phyloP scores from a whole-genome alignment of 495 filamentous ascomycete genomes.

The Lasiosphaeriaceae sp. region DNA sequence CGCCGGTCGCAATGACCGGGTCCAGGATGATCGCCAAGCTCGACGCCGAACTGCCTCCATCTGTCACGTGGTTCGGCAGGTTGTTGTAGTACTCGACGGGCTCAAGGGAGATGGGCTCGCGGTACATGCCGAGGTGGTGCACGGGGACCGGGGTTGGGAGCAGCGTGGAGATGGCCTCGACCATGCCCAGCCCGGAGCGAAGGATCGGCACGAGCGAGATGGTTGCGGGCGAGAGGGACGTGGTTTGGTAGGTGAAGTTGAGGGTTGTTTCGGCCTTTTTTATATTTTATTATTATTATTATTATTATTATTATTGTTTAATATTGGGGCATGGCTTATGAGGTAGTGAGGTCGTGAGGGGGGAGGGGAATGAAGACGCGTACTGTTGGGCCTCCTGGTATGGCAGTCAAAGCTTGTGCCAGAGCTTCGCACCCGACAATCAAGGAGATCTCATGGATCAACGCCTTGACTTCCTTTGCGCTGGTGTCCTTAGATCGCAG shows the following conservation, averaged over 20 bases:
- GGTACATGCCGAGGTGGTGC: conserved; percentile 91
- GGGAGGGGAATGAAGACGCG: background rate
- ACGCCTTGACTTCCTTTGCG: conserved; percentile 69
- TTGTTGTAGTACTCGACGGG: conserved; percentile 99
- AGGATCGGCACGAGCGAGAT: conserved; percentile 89
- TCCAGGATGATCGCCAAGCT: conserved; percentile 80
- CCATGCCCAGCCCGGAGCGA: conserved; percentile 84
- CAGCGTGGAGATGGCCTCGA: conserved; percentile 79
- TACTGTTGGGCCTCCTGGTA: conserved; percentile 45
- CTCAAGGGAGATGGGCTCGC: conserved; percentile 75
- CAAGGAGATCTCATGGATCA: conserved; percentile 80
- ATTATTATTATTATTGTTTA: background rate
- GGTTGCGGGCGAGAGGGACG: conserved; percentile 51
- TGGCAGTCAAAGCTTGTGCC: conserved; percentile 53
- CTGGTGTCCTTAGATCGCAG: conserved; percentile 69
- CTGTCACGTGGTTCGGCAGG: conserved; percentile 65
- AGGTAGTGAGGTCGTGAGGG: background rate
- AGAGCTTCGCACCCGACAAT: conserved; percentile 83
- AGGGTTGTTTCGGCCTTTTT: conserved; percentile 71
- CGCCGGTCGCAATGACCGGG: conserved; percentile 90
- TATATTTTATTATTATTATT: too few species aligned
- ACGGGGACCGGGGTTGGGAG: conserved; percentile 78
- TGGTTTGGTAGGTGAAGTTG: conserved; percentile 63
- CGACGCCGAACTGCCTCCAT: conserved; percentile 24
- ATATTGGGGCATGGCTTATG: background rate